Evolutionary conservation across 2,329 filamentous ascomycete species (phyloP), one percentile per base, ranked within the genome.

Genomic region (Pseudodiploospora longispora): DNA sequence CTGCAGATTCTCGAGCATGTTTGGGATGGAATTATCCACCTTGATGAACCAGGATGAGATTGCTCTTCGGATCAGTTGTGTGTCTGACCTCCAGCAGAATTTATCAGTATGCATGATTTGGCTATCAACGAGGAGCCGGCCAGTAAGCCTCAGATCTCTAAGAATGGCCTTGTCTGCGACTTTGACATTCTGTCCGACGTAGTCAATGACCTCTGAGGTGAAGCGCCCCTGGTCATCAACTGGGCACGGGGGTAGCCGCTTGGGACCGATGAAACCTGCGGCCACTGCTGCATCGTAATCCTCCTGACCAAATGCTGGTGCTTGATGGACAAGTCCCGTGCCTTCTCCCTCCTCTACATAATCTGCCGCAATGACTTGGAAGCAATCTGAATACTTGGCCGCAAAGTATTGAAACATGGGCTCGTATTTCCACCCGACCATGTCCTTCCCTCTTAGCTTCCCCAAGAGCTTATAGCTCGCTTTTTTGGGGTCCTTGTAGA

Each of bases 401-500:
- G 79, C 78, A 61, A 86, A 83, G 63, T 87, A 87, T 53, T 79
- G 71, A 60, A 87, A 88, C 3, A 84, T 68, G 6, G 84, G 83
- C 60, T 83, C 70, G 57, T 87, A 88, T 57, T 75, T 80, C 80
- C 82, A 85, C 27, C 80, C 82, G 36, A 82, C 68, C 74, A 88
- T 80, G 40, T 81, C 74, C 40, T 73, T 77, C 28, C 84, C 84
- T 63, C 78, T 83, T 52, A 85, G 64, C 53, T 79, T 82, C 49
- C 80, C 71, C 8, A 87, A 58, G 43, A 85, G 70, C 67, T 82
- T 83, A 65, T 78, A 87, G 58, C 86, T 85, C 19, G 82, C 83
- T 65, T 87, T 87, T 66, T 87, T 87, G 0, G 79, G 79, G 52
- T 87, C 82, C 59, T 87, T 88, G 66, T 86, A 87, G 2, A 88